Conservation (phyloP, 1,284 basidiomycete species). For the Flammula alnicola region DNA sequence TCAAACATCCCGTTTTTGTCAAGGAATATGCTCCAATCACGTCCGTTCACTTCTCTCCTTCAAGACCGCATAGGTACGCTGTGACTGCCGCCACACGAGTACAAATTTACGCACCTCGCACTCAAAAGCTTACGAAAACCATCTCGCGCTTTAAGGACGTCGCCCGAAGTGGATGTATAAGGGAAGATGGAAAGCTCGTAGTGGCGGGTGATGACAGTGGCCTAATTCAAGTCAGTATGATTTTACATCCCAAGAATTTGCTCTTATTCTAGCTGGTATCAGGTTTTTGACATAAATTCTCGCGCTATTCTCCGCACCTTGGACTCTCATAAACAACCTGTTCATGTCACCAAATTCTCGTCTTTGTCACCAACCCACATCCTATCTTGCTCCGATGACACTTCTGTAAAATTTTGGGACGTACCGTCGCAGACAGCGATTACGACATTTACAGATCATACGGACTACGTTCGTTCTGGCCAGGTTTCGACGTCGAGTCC, state of each 20-base stretch:
- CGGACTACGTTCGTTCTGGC: constrained; percentile 95
- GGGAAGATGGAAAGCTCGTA: constrained; percentile 92
- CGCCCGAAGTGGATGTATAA: constrained; percentile 85
- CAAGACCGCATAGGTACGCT: constrained; percentile 90
- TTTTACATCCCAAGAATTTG: constrained; percentile 1
- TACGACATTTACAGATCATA: constrained; percentile 82
- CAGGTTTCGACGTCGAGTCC: constrained; percentile 86
- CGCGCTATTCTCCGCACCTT: constrained; percentile 93
- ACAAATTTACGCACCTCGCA: constrained; percentile 95
- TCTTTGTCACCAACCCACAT: constrained; percentile 80
- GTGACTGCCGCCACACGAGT: constrained; percentile 94
- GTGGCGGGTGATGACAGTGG: constrained; percentile 96
- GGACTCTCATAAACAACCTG: constrained; percentile 92
- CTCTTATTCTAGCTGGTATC: constrained; percentile 19
- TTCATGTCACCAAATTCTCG: constrained; percentile 95
- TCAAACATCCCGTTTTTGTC: constrained; percentile 86
- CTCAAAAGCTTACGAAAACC: constrained; percentile 94
- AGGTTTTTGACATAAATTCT: constrained; percentile 96
- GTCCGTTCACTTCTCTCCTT: constrained; percentile 86
- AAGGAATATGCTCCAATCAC: constrained; percentile 96
- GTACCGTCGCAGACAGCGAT: constrained; percentile 88
- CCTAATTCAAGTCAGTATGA: constrained; percentile 74
- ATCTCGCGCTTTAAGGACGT: constrained; percentile 98
- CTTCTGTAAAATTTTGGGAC: constrained; percentile 94
- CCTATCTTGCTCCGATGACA: constrained; percentile 96